Evolutionary conservation across 768 basidiomycete species (phyloP), one percentile per base, ranked within the genome.

Genomic region (Phaeotremella skinneri): DNA sequence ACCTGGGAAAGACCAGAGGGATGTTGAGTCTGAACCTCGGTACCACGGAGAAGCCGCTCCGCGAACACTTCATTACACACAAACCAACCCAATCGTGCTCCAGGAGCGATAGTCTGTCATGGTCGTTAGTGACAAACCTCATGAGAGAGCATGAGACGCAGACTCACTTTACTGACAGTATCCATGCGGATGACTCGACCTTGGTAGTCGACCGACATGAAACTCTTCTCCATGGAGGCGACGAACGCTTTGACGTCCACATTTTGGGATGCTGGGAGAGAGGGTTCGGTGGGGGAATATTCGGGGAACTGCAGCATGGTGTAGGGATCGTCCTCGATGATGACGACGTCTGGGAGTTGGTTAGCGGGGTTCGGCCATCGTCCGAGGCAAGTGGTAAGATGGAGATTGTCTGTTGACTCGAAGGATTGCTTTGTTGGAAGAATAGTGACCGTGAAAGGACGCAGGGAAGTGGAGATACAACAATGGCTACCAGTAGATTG

Each of bases 181-280:
- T 90, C 89, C 17, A 90, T 75, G 1, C 88, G 85, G 54, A 91
- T 83, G 29, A 91, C 89, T 26, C 89, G 83, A 1, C 88, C 89
- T 74, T 90, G 83, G 62, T 83, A 84, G 71, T 90, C 88, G 64
- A 85, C 76, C 48, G 82, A 85, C 57, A 78, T 67, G 68, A 74
- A 78, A 26, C 61, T 61, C 0, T 85, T 86, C 5, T 78, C 80
- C 27, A 88, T 79, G 30, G 76, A 79, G 2, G 80, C 72, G 42
- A 87, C 64, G 70, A 80, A 86, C 51, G 58, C 64, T 42, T 78
- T 16, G 5, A 56, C 55, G 31, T 45, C 42, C 5, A 56, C 43
- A 14, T 45, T 48, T 17, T 25, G 21, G 21, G 55, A 29, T 3
- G 52, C 52, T 14, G 52, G 52, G 17, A 25, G 34, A 16, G 55